Conservation (phyloP, 2,329 filamentous ascomycete genomes). For the Cytospora piceicola region DNA sequence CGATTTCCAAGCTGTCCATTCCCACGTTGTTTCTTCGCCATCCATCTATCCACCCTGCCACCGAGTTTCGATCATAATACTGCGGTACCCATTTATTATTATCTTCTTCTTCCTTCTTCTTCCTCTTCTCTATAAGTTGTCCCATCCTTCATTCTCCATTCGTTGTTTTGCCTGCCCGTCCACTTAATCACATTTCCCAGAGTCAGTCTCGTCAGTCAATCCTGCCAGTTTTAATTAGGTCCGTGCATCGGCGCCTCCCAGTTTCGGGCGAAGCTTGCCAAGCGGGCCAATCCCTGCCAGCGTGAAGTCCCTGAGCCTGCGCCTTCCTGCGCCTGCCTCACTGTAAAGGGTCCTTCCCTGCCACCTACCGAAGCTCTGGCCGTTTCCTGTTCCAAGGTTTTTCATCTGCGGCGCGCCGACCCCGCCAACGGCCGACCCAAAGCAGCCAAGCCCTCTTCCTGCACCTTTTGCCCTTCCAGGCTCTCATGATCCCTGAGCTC, state of each 20-base stretch:
- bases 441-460: neutral
- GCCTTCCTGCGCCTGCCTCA: neutral
- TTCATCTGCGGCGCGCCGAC: neutral
- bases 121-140: no score
- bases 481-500: conserved; percentile 1
- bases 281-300: neutral
- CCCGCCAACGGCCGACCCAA: conserved; percentile 4
- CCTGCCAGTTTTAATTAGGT: neutral
- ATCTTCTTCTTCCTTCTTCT: no score
- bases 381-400: conserved; percentile 1
- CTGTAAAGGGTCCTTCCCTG: neutral
- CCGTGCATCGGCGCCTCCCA: neutral
- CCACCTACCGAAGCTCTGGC: conserved; percentile 2
- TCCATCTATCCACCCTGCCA: neutral
- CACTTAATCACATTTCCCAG: neutral
- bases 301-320: neutral
- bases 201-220: no score
- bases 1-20: neutral
- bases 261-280: neutral
- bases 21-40: neutral
- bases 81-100: no score
- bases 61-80: no score
- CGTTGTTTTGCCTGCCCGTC: no score
- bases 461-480: neutral
- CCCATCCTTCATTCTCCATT: no score